Percentiles rank a stretch among this genome's conserved stretches.
Conservation (phyloP, 139 green algal species). For the Auxenochlorella protothecoides region DNA sequence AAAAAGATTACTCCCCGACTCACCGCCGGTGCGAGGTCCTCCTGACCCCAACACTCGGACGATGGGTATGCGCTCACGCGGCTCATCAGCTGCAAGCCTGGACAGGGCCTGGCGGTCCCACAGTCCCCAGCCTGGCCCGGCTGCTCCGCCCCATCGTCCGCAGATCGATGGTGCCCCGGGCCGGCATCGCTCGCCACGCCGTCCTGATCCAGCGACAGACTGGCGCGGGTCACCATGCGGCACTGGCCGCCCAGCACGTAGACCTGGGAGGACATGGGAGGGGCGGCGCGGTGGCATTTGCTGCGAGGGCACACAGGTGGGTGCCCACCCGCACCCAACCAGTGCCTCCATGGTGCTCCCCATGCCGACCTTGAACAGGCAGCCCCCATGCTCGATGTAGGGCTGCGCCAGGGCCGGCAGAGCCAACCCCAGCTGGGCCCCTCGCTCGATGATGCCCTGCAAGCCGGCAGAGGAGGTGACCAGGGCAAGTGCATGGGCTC, state of each 20-base stretch:
- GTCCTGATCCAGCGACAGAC: background rate
- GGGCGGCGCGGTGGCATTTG: background rate
- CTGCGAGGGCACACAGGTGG: background rate
- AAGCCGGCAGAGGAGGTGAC: constrained; percentile 21
- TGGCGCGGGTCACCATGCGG: constrained; percentile 7
- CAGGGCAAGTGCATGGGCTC: constrained; percentile 58
- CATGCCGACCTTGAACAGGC: constrained; percentile 68
- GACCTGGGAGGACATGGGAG: constrained; percentile 61
- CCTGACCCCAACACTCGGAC: constrained; percentile 16
- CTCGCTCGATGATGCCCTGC: constrained; percentile 36
- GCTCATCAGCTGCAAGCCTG: constrained; percentile 16
- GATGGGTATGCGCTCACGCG: constrained; percentile 22
- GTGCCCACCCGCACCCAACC: background rate
- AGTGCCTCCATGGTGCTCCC: background rate
- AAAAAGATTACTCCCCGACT: background rate
- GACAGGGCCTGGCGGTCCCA: constrained; percentile 14
- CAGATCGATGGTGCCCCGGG: too few relatives aligned
- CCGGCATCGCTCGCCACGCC: background rate
- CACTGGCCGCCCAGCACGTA: constrained; percentile 46
- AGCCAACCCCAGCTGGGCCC: constrained; percentile 14
- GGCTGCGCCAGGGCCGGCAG: constrained; percentile 66
- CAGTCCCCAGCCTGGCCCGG: background rate
- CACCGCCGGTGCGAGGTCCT: constrained; percentile 27
- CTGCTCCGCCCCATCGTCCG: background rate
- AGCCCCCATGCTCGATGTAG: constrained; percentile 70